A percentile compares a stretch with the other conserved stretches of the same genome.
phyloP scores from a whole-genome alignment of 345 rosid species.

The Hibiscus syriacus region DNA sequence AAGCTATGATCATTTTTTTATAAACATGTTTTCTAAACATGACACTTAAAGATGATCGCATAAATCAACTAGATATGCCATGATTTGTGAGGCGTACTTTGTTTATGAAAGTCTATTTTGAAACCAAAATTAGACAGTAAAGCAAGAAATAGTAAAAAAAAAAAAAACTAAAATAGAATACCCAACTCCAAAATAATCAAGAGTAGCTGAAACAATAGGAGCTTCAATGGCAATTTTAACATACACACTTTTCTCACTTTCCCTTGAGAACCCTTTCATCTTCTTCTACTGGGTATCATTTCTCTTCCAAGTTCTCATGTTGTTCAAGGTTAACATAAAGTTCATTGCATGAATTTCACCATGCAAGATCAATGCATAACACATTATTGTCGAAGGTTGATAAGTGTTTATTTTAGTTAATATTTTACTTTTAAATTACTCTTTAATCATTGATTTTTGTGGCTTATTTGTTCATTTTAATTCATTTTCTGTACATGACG shows the following conservation, averaged over 20 bases:
- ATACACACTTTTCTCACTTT: slow-evolving; percentile 25
- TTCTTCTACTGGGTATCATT: slow-evolving; percentile 26
- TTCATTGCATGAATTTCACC: not conserved
- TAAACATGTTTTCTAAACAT: no score
- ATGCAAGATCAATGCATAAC: not conserved
- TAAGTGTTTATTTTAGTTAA: no score
- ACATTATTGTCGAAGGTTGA: no score
- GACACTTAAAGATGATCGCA: not conserved
- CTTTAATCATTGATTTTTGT: no score
- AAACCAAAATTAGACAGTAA: slow-evolving; percentile 2
- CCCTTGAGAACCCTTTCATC: slow-evolving; percentile 27
- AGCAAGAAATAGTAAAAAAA: slow-evolving; percentile 26
- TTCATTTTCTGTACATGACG: no score
- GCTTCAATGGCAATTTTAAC: slow-evolving; percentile 27
- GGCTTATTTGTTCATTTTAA: no score
- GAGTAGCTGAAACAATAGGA: slow-evolving; percentile 13
- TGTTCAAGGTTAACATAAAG: no score
- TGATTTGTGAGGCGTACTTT: not conserved
- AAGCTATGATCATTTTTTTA: no score
- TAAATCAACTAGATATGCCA: not conserved
- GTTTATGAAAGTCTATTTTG: not conserved
- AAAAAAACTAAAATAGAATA: slow-evolving; percentile 14
- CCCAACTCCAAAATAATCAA: slow-evolving; percentile 21
- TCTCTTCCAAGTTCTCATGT: not conserved
- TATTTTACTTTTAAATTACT: no score